Conservation (phyloP, 805 yeast species). For the Isabelozyma rhagii region DNA sequence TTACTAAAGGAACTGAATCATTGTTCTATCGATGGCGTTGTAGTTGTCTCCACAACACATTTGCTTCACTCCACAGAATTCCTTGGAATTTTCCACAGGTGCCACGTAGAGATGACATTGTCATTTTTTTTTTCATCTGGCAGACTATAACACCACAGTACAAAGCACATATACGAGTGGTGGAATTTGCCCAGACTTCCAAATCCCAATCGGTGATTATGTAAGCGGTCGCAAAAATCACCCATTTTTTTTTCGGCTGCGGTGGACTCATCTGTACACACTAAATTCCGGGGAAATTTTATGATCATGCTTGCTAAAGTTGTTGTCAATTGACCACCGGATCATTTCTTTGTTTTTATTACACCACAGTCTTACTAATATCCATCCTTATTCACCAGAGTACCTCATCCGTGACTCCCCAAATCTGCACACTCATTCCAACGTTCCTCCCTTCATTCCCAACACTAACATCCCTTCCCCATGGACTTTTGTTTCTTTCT, state of each 20-base stretch:
- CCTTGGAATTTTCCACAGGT: too few relatives aligned
- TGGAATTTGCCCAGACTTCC: too few relatives aligned
- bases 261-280: not conserved
- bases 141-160: too few relatives aligned
- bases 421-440: not conserved
- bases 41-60: too few relatives aligned
- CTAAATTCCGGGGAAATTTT: not conserved
- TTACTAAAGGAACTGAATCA: too few relatives aligned
- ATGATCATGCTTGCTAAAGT: not conserved
- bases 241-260: not conserved
- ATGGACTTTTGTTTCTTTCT: conserved; percentile 34
- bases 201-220: not conserved
- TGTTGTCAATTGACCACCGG: not conserved
- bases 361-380: not conserved
- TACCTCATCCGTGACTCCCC: not conserved
- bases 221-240: not conserved
- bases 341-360: not conserved
- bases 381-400: not conserved
- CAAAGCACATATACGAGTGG: too few relatives aligned
- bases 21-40: too few relatives aligned
- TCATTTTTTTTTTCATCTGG: too few relatives aligned
- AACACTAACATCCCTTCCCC: not conserved
- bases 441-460: not conserved
- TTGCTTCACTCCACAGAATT: too few relatives aligned
- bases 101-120: too few relatives aligned